Conservation (phyloP, 768 basidiomycete species). For the Peribolospora baueri region DNA sequence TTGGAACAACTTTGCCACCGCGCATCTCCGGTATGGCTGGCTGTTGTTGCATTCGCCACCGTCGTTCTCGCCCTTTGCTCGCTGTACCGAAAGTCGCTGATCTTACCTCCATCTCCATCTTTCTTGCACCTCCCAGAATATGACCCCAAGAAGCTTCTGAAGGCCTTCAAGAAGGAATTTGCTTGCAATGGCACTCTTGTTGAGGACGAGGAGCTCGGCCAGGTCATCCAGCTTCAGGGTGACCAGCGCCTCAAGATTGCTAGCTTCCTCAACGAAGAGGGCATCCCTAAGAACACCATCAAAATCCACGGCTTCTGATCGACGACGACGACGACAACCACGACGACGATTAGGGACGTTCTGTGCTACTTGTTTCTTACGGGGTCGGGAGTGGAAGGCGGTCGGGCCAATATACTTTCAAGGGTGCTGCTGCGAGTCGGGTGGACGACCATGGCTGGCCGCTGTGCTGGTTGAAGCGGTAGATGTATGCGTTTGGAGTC, state of each 20-base stretch:
- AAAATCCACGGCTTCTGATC: slow-evolving; percentile 68
- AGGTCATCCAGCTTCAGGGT: slow-evolving; percentile 95
- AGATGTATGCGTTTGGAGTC: no score
- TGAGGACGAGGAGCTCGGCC: slow-evolving; percentile 80
- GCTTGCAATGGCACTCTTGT: slow-evolving; percentile 67
- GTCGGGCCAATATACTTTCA: no score
- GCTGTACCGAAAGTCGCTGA: not conserved
- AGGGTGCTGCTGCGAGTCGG: no score
- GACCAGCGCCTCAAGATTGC: slow-evolving; percentile 85
- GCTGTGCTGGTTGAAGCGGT: no score
- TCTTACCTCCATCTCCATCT: not conserved
- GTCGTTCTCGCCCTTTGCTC: not conserved
- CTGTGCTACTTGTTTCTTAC: no score
- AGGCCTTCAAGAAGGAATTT: slow-evolving; percentile 84
- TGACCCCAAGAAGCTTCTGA: slow-evolving; percentile 90
- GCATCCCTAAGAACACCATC: slow-evolving; percentile 49
- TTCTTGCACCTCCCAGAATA: slow-evolving; percentile 36
- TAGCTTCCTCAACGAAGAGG: slow-evolving; percentile 61
- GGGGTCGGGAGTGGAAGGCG: no score
- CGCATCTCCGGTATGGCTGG: no score
- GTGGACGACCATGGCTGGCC: no score
- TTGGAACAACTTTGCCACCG: not conserved
- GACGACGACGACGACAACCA: no score
- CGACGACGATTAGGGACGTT: no score
- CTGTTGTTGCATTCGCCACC: no score